Conservation (phyloP, 495 filamentous ascomycete species). For the Parathielavia appendiculata region DNA sequence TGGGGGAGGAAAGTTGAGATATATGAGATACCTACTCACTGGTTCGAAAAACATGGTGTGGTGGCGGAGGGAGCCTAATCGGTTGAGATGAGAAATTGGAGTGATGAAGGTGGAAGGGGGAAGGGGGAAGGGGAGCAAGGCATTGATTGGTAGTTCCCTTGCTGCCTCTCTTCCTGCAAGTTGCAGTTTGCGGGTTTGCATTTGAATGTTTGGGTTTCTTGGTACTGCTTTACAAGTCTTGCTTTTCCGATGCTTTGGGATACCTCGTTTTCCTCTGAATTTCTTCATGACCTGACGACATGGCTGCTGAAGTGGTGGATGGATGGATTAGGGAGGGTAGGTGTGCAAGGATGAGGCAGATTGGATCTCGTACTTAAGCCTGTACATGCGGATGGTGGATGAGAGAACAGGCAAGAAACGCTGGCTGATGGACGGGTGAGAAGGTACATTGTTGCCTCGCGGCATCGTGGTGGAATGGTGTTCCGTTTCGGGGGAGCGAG, state of each 20-base stretch:
- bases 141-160: background rate
- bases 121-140: background rate
- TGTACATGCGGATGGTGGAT: background rate
- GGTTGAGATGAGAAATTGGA: background rate
- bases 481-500: slow-evolving; percentile 26
- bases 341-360: background rate
- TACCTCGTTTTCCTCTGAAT: background rate
- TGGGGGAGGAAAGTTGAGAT: background rate
- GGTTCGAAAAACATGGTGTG: background rate
- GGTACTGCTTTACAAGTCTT: background rate
- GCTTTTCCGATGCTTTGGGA: background rate
- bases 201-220: slow-evolving; percentile 1
- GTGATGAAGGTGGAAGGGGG: background rate
- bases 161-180: background rate
- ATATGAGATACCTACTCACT: background rate
- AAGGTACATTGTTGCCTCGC: slow-evolving; percentile 40
- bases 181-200: background rate
- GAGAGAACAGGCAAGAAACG: slow-evolving; percentile 24
- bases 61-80: too few species aligned
- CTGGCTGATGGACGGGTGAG: slow-evolving; percentile 23
- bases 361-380: background rate
- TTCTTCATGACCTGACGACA: slow-evolving; percentile 10
- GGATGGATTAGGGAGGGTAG: background rate
- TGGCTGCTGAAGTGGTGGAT: background rate
- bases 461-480: slow-evolving; percentile 34